Evolutionary conservation across 345 rosid species (phyloP).

Genomic region (Draba incana): DNA sequence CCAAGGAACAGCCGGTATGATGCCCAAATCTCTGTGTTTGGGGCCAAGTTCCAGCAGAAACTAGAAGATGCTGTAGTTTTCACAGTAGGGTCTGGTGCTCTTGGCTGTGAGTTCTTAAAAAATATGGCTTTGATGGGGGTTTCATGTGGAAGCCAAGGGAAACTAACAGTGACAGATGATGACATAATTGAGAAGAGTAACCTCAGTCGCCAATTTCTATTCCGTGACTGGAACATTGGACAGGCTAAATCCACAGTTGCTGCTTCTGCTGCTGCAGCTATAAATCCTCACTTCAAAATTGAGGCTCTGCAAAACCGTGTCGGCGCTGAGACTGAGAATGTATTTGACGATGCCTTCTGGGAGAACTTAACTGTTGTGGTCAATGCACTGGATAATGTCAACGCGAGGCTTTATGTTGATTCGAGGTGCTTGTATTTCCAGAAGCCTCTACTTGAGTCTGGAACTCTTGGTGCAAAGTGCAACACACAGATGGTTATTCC

Average conservation of each 20-base stretch:
- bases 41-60: constrained; percentile 89
- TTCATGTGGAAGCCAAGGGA: constrained; percentile 80
- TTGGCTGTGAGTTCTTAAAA: constrained; percentile 97
- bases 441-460: constrained; percentile 99
- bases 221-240: constrained; percentile 99
- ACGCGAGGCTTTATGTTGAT: constrained; percentile 96
- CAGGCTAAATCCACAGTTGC: constrained; percentile 99
- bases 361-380: constrained; percentile 80
- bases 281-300: constrained; percentile 73
- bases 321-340: constrained; percentile 90
- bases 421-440: constrained; percentile 97
- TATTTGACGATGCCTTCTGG: constrained; percentile 91
- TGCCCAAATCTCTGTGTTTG: constrained; percentile 98
- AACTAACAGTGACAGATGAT: constrained; percentile 94
- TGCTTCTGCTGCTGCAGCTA: constrained; percentile 82
- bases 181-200: constrained; percentile 99
- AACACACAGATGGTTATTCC: constrained; percentile 99
- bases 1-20: constrained; percentile 86
- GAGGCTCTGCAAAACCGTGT: constrained; percentile 97
- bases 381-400: constrained; percentile 95
- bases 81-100: constrained; percentile 95
- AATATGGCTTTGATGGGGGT: constrained; percentile 97
- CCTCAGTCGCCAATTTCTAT: constrained; percentile 96
- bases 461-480: constrained; percentile 97
- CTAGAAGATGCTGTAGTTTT: constrained; percentile 85